phyloP scores from a whole-genome alignment of 306 rosid species.

The Hylodesmum podocarpum region DNA sequence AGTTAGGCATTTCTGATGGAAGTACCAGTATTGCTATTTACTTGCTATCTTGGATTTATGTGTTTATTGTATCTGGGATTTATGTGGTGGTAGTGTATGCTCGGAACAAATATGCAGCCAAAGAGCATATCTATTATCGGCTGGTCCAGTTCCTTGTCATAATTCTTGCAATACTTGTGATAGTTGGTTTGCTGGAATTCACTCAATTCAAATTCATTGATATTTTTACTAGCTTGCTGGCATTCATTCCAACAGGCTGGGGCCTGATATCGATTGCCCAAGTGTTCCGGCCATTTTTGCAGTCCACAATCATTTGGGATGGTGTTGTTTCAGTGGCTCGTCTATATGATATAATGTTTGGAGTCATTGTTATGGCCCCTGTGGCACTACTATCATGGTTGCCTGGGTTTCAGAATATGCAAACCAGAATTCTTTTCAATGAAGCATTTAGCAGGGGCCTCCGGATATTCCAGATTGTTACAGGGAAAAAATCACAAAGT shows the following conservation, averaged over 20 bases:
- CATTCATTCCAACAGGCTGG: constrained; percentile 58
- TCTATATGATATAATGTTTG: constrained; percentile 49
- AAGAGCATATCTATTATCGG: constrained; percentile 50
- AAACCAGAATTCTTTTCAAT: constrained; percentile 52
- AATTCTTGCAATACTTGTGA: constrained; percentile 40
- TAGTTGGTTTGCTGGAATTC: constrained; percentile 46
- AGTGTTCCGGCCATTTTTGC: constrained; percentile 44
- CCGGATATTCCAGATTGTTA: constrained; percentile 50
- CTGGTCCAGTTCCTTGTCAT: constrained; percentile 52
- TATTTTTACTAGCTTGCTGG: constrained; percentile 47
- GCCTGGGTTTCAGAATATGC: constrained; percentile 57
- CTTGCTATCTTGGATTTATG: constrained; percentile 48
- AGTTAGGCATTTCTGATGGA: constrained; percentile 45
- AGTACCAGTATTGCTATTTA: constrained; percentile 43
- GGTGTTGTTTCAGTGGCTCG: constrained; percentile 50
- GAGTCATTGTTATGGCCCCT: constrained; percentile 47
- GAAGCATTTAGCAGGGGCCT: constrained; percentile 60
- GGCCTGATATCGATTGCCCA: constrained; percentile 51
- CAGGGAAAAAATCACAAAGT: constrained; percentile 56
- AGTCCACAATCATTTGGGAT: constrained; percentile 43
- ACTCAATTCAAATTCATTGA: constrained; percentile 41
- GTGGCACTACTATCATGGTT: constrained; percentile 51
- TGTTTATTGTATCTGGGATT: constrained; percentile 40
- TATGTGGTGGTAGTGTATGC: constrained; percentile 41
- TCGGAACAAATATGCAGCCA: constrained; percentile 46